A percentile compares a stretch with the other conserved stretches of the same genome.
Conservation (phyloP, 371 early-diverging fungal genomes). For the Mortierella sp. region DNA sequence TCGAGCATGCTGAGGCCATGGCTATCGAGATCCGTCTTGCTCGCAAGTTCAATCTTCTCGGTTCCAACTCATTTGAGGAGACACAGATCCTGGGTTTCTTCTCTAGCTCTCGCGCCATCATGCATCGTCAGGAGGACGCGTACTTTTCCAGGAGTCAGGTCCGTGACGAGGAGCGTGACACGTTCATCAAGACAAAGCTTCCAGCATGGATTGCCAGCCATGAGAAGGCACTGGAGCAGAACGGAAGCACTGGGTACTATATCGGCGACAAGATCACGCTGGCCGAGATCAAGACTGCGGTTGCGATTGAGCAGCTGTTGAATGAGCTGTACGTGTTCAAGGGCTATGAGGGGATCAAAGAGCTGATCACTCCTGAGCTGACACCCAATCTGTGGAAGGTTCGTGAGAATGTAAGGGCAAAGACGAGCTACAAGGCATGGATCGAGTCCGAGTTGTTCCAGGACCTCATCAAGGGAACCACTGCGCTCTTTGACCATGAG, state of each 20-base stretch:
- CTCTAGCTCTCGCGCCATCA: constrained; percentile 1
- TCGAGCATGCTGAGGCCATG: constrained; percentile 15
- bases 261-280: constrained; percentile 4
- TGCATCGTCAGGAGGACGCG: constrained; percentile 13
- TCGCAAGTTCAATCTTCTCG: constrained; percentile 9
- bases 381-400: constrained; percentile 24
- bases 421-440: constrained; percentile 5
- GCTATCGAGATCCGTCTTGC: constrained; percentile 10
- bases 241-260: constrained; percentile 10
- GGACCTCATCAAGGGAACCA: too few species aligned
- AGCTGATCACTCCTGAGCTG: not conserved
- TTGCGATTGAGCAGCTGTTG: constrained; percentile 7
- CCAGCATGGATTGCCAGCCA: constrained; percentile 8
- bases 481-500: too few species aligned
- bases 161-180: constrained; percentile 7
- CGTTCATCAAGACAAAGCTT: constrained; percentile 3
- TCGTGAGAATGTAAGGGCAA: constrained; percentile 5
- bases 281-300: constrained; percentile 15
- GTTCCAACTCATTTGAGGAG: constrained; percentile 6
- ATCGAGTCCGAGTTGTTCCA: not conserved
- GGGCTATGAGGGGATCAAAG: not conserved
- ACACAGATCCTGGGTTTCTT: constrained; percentile 6
- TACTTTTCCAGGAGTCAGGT: constrained; percentile 1
- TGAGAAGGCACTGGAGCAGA: constrained; percentile 9
- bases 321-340: constrained; percentile 9